Base-by-base conservation (phyloP, 805 yeast genomes). In the Crinitomyces ghanaensis region DNA sequence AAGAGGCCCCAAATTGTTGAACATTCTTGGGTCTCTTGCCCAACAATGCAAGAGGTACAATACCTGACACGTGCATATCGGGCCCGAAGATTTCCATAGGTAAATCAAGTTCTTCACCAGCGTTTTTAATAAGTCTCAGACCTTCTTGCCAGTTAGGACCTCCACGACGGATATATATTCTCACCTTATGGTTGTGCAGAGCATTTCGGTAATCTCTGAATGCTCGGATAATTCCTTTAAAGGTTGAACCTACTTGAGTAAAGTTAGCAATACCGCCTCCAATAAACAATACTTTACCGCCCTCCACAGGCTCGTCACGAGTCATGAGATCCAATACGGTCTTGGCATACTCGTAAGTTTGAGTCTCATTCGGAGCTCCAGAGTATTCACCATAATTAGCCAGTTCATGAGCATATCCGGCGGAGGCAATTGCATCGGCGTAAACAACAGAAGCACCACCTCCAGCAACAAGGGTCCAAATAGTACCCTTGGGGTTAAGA, bases 131-230 rank as follows among this genome's bases (percentile, higher is more conserved):
- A 33, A 63, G 56, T 21, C 66, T 58, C 36, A 62, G 55, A 39
- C 68, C 68, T 46, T 62, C 68, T 47, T 62, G 68, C 66, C 68
- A 62, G 56, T 61, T 62, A 33, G 68, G 68, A 24, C 68, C 68
- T 28, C 68, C 68, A 22, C 68, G 60, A 36, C 68, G 62, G 31
- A 63, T 62, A 43, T 48, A 62, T 43, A 62, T 60, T 31, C 49
- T 42, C 28, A 63, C 68, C 46, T 57, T 53, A 52, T 62, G 68
- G 26, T 37, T 39, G 34, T 56, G 61, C 34, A 62, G 48, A 33
- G 45, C 51, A 23, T 40, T 38, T 49, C 56, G 53, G 51, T 50
- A 56, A 43, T 58, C 65, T 33, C 65, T 54, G 60, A 62, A 63
- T 2, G 68, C 68, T 28, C 68, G 61, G 35, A 63, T 63, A 43